A percentile compares a stretch with the other conserved stretches of the same genome.
phyloP scores from a whole-genome alignment of 2,329 filamentous ascomycete genomes.

The Fusarium sp. region DNA sequence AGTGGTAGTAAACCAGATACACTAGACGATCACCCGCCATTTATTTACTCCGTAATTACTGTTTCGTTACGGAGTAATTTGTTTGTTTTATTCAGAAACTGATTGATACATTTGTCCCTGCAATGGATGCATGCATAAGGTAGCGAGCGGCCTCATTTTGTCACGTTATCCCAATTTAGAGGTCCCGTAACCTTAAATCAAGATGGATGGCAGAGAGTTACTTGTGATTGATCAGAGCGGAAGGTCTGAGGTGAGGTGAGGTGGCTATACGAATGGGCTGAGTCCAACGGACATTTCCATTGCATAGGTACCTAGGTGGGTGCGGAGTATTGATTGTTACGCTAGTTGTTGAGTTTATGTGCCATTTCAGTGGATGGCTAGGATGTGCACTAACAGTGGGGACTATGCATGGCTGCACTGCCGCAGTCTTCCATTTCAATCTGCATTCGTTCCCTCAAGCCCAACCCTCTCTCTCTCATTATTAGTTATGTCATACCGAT shows the following conservation, averaged over 20 bases:
- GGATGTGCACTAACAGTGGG: slow-evolving; percentile 8
- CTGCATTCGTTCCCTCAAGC: slow-evolving; percentile 14
- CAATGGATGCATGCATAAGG: neutral
- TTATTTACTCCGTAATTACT: neutral
- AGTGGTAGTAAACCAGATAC: neutral
- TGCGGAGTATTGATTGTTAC: slow-evolving; percentile 9
- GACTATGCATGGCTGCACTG: slow-evolving; percentile 24
- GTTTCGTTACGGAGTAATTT: neutral
- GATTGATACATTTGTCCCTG: neutral
- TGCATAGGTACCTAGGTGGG: neutral
- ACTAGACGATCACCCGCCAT: neutral
- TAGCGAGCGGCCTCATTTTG: neutral
- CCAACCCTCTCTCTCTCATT: neutral
- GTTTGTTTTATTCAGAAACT: slow-evolving; percentile 4
- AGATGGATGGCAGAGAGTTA: neutral
- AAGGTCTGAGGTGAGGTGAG: neutral
- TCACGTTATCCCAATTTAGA: neutral
- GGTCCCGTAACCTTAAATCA: slow-evolving; percentile 2
- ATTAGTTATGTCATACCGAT: slow-evolving; percentile 13
- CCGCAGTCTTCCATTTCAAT: slow-evolving; percentile 3
- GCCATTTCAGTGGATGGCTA: neutral
- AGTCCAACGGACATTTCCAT: slow-evolving; percentile 19
- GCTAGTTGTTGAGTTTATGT: neutral
- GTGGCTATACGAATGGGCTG: slow-evolving; percentile 33
- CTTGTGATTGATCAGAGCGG: neutral